Evolutionary conservation across 495 filamentous ascomycete genomes (phyloP), one percentile per base, ranked within the genome.

Genomic region (Aspergillus hancockii): DNA sequence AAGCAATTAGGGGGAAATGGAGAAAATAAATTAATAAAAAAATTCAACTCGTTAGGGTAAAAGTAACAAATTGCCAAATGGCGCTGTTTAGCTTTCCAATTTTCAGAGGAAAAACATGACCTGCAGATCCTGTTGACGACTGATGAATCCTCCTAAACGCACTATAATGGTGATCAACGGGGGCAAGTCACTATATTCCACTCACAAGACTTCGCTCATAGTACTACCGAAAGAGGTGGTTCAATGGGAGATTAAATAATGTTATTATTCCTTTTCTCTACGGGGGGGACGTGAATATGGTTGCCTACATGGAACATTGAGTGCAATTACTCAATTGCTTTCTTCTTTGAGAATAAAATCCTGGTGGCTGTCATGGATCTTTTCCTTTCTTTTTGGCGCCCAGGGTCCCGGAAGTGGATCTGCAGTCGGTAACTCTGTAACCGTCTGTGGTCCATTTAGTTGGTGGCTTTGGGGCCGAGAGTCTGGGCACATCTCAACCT

Each of bases 401-500:
- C 38, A 41, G 38, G 38, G 34, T 45, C 41, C n/a, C 14, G 13
- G 43, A n/a, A 47, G 21, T 23, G 43, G 43, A 47, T 47, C 43
- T 47, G 19, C 19, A 47, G 21, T 1, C 3, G 19, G 9, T 47
- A 47, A 23, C 43, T 12, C 8, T 47, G 10, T n/a, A 4, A 19
- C 13, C 8, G 34, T 21, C 13, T 23, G 9, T 47, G 13, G 21
- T 47, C 14, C 3, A 41, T 6, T 14, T 41, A 41, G 38, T 41
- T n/a, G n/a, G n/a, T n/a, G n/a, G n/a, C n/a, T n/a, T 41, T 23
- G 43, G 43, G 19, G 51, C 51, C 32, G 31, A 13, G 30, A 14
- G 36, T 53, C 51, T 53, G 51, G 51, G 51, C 51, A 14, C 51
- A 40, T 40, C 12, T 53, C 51, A 23, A 25, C 49, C 41, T 45